These are phyloP conservation scores for Dipteronia dyeriana DNA, from an alignment of 345 rosid species.

Conservation along the genomic window DNA sequence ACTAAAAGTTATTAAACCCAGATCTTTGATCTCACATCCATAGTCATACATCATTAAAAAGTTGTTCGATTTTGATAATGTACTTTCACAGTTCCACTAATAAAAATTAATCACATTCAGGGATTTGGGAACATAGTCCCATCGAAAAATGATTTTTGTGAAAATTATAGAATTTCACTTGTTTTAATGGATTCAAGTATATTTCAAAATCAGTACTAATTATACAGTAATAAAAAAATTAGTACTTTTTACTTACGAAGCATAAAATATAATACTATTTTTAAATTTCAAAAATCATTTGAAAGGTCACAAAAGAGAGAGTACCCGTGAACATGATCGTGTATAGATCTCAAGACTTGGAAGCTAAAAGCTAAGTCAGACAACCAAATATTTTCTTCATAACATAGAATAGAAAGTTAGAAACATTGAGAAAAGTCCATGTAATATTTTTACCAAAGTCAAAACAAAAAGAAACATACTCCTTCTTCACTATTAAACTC, in stretches of 20 bases:
- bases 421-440: neutral
- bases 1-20: no score
- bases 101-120: no score
- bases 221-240: no score
- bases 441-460: neutral
- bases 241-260: neutral
- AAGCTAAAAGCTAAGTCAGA: neutral
- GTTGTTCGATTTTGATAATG: no score
- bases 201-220: no score
- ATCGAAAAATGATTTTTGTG: neutral
- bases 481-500: neutral
- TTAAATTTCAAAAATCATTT: neutral
- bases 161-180: neutral
- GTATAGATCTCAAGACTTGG: neutral
- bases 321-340: no score
- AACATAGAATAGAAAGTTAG: neutral
- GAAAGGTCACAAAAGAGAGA: neutral
- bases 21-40: no score
- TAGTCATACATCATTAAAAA: no score
- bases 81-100: no score
- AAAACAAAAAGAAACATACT: neutral
- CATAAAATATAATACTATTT: neutral
- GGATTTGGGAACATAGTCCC: no score
- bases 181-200: neutral
- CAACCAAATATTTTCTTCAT: neutral